phyloP scores from a whole-genome alignment of 352 stramenopile genomes.

The Pythium aphanidermatum region DNA sequence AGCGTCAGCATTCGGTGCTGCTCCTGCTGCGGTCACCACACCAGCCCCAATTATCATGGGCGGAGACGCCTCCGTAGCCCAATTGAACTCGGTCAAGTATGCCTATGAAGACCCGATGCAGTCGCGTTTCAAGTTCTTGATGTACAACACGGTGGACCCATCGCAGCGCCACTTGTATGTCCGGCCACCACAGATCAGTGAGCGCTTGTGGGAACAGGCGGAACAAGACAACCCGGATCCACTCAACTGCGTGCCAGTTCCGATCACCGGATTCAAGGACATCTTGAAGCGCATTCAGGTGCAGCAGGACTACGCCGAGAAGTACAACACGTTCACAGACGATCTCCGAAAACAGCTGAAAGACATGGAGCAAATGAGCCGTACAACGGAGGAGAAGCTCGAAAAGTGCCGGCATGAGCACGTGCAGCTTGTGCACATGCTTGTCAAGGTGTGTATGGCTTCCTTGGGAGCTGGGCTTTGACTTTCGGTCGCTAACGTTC shows the following conservation, averaged over 20 bases:
- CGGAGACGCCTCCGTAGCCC: slow-evolving; percentile 66
- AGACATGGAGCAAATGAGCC: slow-evolving; percentile 79
- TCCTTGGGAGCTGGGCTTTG: background rate
- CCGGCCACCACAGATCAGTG: slow-evolving; percentile 74
- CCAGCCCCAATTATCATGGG: slow-evolving; percentile 67
- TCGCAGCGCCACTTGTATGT: slow-evolving; percentile 75
- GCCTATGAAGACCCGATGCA: slow-evolving; percentile 78
- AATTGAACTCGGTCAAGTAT: slow-evolving; percentile 78
- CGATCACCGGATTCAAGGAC: slow-evolving; percentile 73
- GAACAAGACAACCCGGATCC: slow-evolving; percentile 85
- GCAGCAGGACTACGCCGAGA: slow-evolving; percentile 72
- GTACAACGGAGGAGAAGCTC: slow-evolving; percentile 77
- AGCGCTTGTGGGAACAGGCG: slow-evolving; percentile 79
- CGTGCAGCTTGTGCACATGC: slow-evolving; percentile 74
- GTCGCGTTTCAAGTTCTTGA: slow-evolving; percentile 86
- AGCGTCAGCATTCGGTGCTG: slow-evolving; percentile 26
- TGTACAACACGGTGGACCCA: slow-evolving; percentile 87
- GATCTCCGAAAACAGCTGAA: slow-evolving; percentile 66
- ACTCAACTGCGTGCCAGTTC: slow-evolving; percentile 65
- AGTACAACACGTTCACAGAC: slow-evolving; percentile 77
- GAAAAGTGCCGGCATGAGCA: slow-evolving; percentile 82
- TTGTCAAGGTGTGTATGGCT: slow-evolving; percentile 49
- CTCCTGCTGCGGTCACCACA: slow-evolving; percentile 28
- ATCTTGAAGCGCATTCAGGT: slow-evolving; percentile 79
- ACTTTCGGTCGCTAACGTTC: background rate